These are phyloP conservation scores for Ceratocystis alfenasii DNA, from an alignment of 2,329 filamentous ascomycete species.

Conservation along the genomic window DNA sequence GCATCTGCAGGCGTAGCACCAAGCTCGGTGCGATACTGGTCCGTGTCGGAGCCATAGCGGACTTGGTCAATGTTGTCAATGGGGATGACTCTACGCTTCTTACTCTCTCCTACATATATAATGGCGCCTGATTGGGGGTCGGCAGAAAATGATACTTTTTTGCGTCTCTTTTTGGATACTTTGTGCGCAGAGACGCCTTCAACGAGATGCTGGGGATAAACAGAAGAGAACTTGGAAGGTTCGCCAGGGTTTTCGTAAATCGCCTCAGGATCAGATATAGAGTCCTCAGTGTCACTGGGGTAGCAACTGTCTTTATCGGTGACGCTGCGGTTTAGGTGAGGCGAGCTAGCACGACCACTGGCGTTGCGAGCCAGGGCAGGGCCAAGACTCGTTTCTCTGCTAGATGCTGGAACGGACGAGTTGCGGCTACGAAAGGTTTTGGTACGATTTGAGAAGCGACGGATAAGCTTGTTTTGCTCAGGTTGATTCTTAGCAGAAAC, in stretches of 20 bases:
- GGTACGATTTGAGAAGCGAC: conserved; percentile 72
- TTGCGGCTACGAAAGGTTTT: conserved; percentile 58
- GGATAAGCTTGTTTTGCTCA: conserved; percentile 51
- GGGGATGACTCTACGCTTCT: conserved; percentile 70
- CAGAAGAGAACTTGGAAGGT: conserved; percentile 41
- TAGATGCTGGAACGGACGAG: conserved; percentile 63
- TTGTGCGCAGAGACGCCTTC: conserved; percentile 70
- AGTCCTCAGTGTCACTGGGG: conserved; percentile 36
- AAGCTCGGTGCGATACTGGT: conserved; percentile 80
- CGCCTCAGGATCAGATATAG: conserved; percentile 38
- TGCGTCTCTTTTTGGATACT: conserved; percentile 70
- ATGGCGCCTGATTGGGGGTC: conserved; percentile 78
- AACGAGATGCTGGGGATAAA: conserved; percentile 64
- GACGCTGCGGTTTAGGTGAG: conserved; percentile 47
- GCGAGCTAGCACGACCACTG: conserved; percentile 76
- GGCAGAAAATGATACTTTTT: conserved; percentile 58
- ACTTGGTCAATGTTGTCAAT: conserved; percentile 94
- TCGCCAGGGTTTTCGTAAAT: conserved; percentile 24
- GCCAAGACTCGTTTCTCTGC: conserved; percentile 77
- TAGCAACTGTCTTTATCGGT: conserved; percentile 39
- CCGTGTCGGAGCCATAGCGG: conserved; percentile 67
- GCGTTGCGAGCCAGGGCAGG: conserved; percentile 77
- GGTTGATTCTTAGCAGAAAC: neutral
- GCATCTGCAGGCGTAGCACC: conserved; percentile 56
- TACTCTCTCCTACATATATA: conserved; percentile 40